Conservation (phyloP, 2,329 filamentous ascomycete species). For the Scorias spongiosa region DNA sequence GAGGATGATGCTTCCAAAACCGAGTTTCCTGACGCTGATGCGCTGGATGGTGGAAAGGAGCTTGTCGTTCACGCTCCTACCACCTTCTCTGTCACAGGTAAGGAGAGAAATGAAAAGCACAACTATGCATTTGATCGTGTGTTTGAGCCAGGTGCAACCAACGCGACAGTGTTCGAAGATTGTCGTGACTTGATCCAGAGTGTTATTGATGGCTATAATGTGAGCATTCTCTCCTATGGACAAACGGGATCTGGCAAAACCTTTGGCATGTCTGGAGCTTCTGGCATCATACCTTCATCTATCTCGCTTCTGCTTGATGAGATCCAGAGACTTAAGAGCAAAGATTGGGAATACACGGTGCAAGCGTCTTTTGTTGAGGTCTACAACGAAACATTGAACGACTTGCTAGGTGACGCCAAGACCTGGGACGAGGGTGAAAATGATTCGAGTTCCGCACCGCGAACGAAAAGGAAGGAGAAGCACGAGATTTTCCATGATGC, state of each 20-base stretch:
- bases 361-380: slow-evolving; percentile 93
- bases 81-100: slow-evolving; percentile 66
- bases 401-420: slow-evolving; percentile 60
- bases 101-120: slow-evolving; percentile 61
- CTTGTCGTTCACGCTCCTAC: slow-evolving; percentile 72
- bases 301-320: slow-evolving; percentile 89
- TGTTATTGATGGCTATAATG: slow-evolving; percentile 92
- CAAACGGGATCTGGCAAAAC: slow-evolving; percentile 97
- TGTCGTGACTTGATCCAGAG: slow-evolving; percentile 95
- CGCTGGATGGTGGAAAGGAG: slow-evolving; percentile 69
- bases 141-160: slow-evolving; percentile 62
- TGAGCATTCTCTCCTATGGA: slow-evolving; percentile 97
- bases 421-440: slow-evolving; percentile 37
- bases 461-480: slow-evolving; percentile 49
- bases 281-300: slow-evolving; percentile 91
- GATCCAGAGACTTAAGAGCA: slow-evolving; percentile 66
- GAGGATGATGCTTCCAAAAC: slow-evolving; percentile 55
- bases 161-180: slow-evolving; percentile 82
- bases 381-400: slow-evolving; percentile 94
- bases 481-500: slow-evolving; percentile 83
- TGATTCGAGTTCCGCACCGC: slow-evolving; percentile 11
- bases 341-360: slow-evolving; percentile 90
- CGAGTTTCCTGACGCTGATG: slow-evolving; percentile 52
- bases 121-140: slow-evolving; percentile 88
- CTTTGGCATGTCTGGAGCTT: slow-evolving; percentile 77